phyloP scores from a whole-genome alignment of 1,284 basidiomycete species.

The Melampsora americana region DNA sequence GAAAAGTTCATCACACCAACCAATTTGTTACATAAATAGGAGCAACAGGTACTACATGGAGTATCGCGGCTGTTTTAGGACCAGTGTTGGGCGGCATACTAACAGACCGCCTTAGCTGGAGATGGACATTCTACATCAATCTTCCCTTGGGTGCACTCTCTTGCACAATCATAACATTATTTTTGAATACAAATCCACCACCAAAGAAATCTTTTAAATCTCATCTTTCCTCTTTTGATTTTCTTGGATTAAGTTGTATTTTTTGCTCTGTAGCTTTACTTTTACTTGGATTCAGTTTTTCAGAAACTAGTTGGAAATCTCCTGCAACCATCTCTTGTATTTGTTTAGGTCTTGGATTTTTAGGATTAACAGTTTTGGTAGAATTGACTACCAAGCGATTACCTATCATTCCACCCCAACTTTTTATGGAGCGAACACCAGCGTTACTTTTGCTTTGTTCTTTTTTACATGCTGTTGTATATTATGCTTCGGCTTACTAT shows the following conservation, averaged over 20 bases:
- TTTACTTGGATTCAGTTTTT: conserved; percentile 75
- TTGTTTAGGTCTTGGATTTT: conserved; percentile 65
- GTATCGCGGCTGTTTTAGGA: conserved; percentile 69
- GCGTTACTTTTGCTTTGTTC: conserved; percentile 63
- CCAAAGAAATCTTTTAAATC: conserved; percentile 54
- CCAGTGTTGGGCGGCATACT: conserved; percentile 62
- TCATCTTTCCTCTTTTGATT: conserved; percentile 49
- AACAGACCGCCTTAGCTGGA: conserved; percentile 54
- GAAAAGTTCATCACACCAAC: conserved; percentile 54
- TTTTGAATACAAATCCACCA: conserved; percentile 55
- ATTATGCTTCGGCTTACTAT: conserved; percentile 62
- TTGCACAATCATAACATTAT: conserved; percentile 55
- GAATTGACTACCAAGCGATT: conserved; percentile 64
- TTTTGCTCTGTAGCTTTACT: conserved; percentile 56
- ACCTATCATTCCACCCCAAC: conserved; percentile 73
- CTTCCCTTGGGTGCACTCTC: conserved; percentile 57
- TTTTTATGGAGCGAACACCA: conserved; percentile 78
- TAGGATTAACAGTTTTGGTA: conserved; percentile 65
- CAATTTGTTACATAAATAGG: conserved; percentile 17
- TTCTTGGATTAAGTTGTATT: conserved; percentile 48
- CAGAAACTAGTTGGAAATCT: conserved; percentile 60
- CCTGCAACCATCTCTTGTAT: conserved; percentile 69
- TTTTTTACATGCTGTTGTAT: conserved; percentile 67
- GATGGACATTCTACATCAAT: conserved; percentile 57
- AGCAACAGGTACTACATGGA: conserved; percentile 69